Conservation (phyloP, 768 basidiomycete species). For the Leccinellum albellum region DNA sequence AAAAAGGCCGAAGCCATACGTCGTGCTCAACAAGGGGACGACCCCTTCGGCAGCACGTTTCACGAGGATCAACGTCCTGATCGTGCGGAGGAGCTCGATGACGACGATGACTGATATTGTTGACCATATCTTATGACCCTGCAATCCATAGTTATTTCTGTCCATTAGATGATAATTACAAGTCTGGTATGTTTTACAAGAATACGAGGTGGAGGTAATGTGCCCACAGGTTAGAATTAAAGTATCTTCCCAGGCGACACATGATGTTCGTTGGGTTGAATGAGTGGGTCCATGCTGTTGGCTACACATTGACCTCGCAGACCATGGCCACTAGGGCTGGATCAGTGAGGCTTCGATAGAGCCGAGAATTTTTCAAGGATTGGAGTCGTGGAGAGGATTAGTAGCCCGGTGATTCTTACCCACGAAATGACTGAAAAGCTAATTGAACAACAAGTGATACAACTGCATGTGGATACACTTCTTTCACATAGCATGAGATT, state of each 20-base stretch:
- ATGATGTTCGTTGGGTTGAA: slow-evolving; percentile 21
- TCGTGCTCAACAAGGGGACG: slow-evolving; percentile 45
- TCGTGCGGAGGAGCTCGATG: slow-evolving; percentile 37
- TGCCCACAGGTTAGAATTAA: slow-evolving; percentile 17
- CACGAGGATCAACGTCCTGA: slow-evolving; percentile 29
- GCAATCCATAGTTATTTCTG: neutral
- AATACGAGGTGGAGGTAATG: slow-evolving; percentile 12
- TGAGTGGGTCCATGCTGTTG: slow-evolving; percentile 38
- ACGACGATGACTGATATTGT: slow-evolving; percentile 40
- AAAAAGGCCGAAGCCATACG: slow-evolving; percentile 53
- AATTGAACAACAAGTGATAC: slow-evolving; percentile 1
- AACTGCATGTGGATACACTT: neutral
- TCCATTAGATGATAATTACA: neutral
- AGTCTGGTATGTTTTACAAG: neutral
- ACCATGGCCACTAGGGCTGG: slow-evolving; percentile 38
- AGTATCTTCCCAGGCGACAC: slow-evolving; percentile 20
- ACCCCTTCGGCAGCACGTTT: slow-evolving; percentile 70
- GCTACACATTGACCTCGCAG: slow-evolving; percentile 62
- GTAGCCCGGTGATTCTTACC: neutral
- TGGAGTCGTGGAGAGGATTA: too few relatives aligned
- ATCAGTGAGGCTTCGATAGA: slow-evolving; percentile 56
- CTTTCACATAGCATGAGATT: neutral
- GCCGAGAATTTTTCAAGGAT: slow-evolving; percentile 29
- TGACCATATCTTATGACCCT: neutral
- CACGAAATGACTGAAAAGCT: neutral